Base-by-base conservation (phyloP, 257 asterid species). In the Galeopsis tetrahit region DNA sequence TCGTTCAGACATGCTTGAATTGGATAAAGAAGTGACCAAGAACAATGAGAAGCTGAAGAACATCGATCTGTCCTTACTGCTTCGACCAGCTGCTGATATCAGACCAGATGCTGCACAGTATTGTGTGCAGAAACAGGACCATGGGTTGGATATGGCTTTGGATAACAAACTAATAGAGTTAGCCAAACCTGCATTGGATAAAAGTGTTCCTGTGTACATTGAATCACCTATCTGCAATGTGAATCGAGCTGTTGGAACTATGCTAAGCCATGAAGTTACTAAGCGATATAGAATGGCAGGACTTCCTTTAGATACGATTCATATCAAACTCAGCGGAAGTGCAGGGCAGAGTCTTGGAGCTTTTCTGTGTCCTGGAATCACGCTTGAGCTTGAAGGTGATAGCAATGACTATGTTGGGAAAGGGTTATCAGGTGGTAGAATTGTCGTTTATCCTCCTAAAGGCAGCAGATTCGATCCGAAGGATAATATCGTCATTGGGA, bases 291-390 rank as follows among this genome's bases (percentile, higher is more conserved):
- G 81, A 75, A 75, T 86, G 72, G 82, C 58, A 1, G 99, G 99
- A 53, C 96, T 95, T 85, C 94, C 94, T 49, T 64, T 86, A 1
- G 98, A 90, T 75, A 90, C 99, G 5, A 86, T 95, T 79, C 98
- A 90, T 62, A 81, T 95, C 71, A 95, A 95, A 82, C 92, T 95
- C 57, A 79, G 61, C 33, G 99, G 99, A 58, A 95, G 99, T 85
- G 99, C 97, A 5, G 99, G 99, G 53, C 99, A 92, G 86, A 95
- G 99, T 78, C 88, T 95, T 68, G 99, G 99, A 72, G 98, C 99
- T 82, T 95, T 95, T 74, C 90, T 95, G 7, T 92, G 98, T 71
- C 90, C 98, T 70, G 99, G 99, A 46, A 77, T 95, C 72, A 92
- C 97, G 21, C 77, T 95, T 61, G 98, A 92, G 87, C 98, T 95